A percentile compares a stretch with the other conserved stretches of the same genome.
Evolutionary conservation across 495 filamentous ascomycete genomes (phyloP).

Genomic region (Parmelia sp.): DNA sequence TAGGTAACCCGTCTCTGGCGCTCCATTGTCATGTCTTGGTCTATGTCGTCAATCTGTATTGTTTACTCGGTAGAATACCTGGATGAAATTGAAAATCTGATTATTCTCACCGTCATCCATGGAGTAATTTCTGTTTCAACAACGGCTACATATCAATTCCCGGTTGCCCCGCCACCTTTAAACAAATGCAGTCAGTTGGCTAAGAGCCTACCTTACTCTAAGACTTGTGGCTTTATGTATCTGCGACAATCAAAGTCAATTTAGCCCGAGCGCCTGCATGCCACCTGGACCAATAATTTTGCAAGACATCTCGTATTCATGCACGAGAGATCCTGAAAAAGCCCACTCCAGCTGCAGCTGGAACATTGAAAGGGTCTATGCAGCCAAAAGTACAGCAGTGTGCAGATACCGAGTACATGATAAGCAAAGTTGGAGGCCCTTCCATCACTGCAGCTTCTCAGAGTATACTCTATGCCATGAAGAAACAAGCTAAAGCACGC

Average conservation of each 20-base stretch:
- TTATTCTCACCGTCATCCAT: no score
- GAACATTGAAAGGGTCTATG: neutral
- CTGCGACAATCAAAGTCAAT: neutral
- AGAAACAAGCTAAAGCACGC: neutral
- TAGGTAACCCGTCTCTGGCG: neutral
- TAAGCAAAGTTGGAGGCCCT: neutral
- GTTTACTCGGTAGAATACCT: neutral
- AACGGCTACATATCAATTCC: neutral
- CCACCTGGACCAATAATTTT: neutral
- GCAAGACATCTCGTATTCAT: neutral
- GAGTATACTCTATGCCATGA: neutral
- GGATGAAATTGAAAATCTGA: neutral
- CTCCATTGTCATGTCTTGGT: neutral
- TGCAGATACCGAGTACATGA: neutral
- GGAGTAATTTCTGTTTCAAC: neutral
- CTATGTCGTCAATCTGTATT: neutral
- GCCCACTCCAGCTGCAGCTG: neutral
- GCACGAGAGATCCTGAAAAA: neutral
- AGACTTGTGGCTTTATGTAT: neutral
- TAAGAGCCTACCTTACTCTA: no score
- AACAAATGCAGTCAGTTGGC: neutral
- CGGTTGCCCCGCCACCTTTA: neutral
- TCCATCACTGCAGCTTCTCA: neutral
- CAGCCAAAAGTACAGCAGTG: neutral
- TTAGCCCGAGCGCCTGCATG: slow-evolving; percentile 3